Base-by-base conservation (phyloP, 2,329 filamentous ascomycete genomes). In the Colletotrichum chlorophyti region DNA sequence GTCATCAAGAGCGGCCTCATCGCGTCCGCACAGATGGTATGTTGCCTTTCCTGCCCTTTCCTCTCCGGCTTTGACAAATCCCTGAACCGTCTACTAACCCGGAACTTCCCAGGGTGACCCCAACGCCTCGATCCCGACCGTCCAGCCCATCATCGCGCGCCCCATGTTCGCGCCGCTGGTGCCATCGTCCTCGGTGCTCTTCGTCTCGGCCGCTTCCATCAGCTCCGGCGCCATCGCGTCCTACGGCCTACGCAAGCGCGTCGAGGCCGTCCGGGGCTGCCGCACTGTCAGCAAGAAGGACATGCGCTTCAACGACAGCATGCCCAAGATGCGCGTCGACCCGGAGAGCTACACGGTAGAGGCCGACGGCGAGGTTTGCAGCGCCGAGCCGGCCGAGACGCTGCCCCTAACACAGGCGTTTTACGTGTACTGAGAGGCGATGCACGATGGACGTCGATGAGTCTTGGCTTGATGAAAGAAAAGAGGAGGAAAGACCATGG, bases 1-100 rank as follows among this genome's bases (percentile, higher is more conserved):
- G 87, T 98, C 6, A 74, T 97, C 34, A 98, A 98, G 82, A 91
- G 91, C 60, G 94, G 94, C 1, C 83, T 97, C 79, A 91, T 97
- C 62, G 85, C 88, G 8, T 91, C 87, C 69, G 84, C 90, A 11
- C 87, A 92, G 75, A 97, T 97, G 91, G 91, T 93, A 76, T 68
- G 76, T 74, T 8, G n/a, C 21, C 15, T 24, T 9, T 32, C 26
- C 32, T 32, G 17, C 47, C 35, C 9, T n/a, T 45, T 24, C 11
- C 38, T 24, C 17, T 43, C 21, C 11, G n/a, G n/a, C n/a, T 17
- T 32, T 51, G 42, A 35, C 26, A 21, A 24, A 21, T 17, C n/a
- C 29, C 24, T 26, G 6, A 47, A 24, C 5, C n/a, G 12, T 35
- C 17, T 31, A 42, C 53, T 35, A 3, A 37, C 32, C 19, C 32